Conservation (phyloP, 805 yeast species). For the Metschnikowia rubicola region DNA sequence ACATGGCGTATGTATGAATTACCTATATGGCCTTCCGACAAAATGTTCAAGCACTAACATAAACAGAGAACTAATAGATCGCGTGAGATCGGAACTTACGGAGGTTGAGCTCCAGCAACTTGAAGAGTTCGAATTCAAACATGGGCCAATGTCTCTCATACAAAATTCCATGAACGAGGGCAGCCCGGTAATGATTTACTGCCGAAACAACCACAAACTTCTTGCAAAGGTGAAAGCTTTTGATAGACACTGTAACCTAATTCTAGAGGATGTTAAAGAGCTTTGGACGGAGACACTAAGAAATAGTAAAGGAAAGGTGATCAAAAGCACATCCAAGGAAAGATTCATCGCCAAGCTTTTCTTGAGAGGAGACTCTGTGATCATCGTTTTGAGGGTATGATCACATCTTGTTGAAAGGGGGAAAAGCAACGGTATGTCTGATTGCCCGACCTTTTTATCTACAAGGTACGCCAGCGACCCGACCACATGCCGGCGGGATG, state of each 20-base stretch:
- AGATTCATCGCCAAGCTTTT: slow-evolving; percentile 87
- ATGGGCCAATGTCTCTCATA: slow-evolving; percentile 90
- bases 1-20: slow-evolving; percentile 19
- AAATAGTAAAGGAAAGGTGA: slow-evolving; percentile 65
- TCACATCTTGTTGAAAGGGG: neutral
- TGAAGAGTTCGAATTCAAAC: slow-evolving; percentile 83
- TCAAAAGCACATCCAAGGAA: slow-evolving; percentile 57
- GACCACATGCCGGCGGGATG: too few species aligned
- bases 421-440: too few species aligned
- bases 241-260: slow-evolving; percentile 94
- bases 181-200: slow-evolving; percentile 78
- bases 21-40: neutral
- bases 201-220: slow-evolving; percentile 90
- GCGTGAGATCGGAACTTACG: slow-evolving; percentile 76
- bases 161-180: slow-evolving; percentile 75
- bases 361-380: slow-evolving; percentile 92
- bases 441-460: too few species aligned
- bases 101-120: slow-evolving; percentile 74
- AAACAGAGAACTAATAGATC: slow-evolving; percentile 60
- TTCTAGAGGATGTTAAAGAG: slow-evolving; percentile 88
- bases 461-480: too few species aligned
- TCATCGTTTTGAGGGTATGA: slow-evolving; percentile 61
- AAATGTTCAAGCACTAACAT: slow-evolving; percentile 24
- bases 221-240: slow-evolving; percentile 89
- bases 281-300: slow-evolving; percentile 67